Evolutionary conservation across 768 basidiomycete genomes (phyloP).

Genomic region (Podaxis mareebaensis): DNA sequence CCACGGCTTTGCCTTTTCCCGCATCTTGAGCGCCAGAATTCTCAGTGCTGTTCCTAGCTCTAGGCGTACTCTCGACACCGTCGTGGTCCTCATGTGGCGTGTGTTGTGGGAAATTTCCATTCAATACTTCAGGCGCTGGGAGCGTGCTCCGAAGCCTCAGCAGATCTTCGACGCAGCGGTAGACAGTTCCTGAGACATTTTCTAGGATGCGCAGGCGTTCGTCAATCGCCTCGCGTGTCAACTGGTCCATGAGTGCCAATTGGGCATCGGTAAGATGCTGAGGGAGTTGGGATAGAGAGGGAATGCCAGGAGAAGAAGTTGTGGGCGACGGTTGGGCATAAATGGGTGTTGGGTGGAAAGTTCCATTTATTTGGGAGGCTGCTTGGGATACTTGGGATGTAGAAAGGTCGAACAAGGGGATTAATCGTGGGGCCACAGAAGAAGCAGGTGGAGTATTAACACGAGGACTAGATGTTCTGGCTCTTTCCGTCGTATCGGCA

Average conservation of each 20-base stretch:
- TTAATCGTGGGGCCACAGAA: conserved; percentile 27
- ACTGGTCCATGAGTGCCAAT: conserved; percentile 58
- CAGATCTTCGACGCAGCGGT: conserved; percentile 77
- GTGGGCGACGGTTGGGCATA: conserved; percentile 3
- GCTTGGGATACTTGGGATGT: neutral
- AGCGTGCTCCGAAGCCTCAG: conserved; percentile 73
- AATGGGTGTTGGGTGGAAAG: neutral
- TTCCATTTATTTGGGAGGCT: neutral
- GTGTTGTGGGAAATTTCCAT: neutral
- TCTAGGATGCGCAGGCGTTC: conserved; percentile 80
- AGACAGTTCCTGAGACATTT: conserved; percentile 73
- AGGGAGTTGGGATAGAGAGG: conserved; percentile 37
- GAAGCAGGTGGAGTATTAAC: neutral
- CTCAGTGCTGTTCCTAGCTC: neutral
- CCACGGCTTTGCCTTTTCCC: conserved; percentile 12
- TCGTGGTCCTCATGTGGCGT: neutral
- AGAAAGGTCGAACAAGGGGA: conserved; percentile 33
- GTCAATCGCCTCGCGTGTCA: conserved; percentile 82
- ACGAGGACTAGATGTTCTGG: neutral
- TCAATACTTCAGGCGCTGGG: conserved; percentile 30
- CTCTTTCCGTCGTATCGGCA: neutral
- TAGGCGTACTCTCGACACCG: neutral
- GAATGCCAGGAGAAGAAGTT: conserved; percentile 1
- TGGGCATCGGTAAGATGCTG: conserved; percentile 59
- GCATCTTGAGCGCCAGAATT: neutral